A percentile compares a stretch with the other conserved stretches of the same genome.
These are phyloP conservation scores for Nigrospora oryzae DNA, from an alignment of 2,329 filamentous ascomycete genomes.

Conservation along the genomic window DNA sequence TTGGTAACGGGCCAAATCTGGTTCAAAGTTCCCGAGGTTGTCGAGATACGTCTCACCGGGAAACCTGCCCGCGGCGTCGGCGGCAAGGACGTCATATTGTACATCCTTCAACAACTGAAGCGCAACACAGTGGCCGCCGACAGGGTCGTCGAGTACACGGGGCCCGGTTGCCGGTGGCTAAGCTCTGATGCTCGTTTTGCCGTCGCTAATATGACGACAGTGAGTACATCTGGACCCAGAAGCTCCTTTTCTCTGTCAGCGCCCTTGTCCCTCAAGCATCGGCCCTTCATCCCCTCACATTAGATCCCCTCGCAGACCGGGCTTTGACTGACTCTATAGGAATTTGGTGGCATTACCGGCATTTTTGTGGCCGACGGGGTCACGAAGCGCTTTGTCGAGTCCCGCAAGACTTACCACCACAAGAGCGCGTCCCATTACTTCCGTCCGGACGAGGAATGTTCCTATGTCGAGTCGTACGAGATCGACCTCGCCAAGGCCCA, in stretches of 20 bases:
- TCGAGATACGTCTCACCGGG: constrained; percentile 28
- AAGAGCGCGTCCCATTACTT: constrained; percentile 25
- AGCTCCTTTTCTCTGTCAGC: too few relatives aligned
- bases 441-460: constrained; percentile 25
- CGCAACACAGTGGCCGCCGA: constrained; percentile 34
- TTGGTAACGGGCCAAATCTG: constrained; percentile 36
- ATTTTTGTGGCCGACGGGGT: constrained; percentile 29
- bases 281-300: too few relatives aligned
- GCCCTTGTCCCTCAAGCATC: too few relatives aligned
- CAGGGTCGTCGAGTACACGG: constrained; percentile 33
- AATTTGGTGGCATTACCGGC: constrained; percentile 33
- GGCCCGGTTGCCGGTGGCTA: constrained; percentile 26
- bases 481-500: constrained; percentile 28
- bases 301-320: constrained; percentile 30
- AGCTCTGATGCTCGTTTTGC: constrained; percentile 34
- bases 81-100: constrained; percentile 36
- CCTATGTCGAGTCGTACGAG: constrained; percentile 24
- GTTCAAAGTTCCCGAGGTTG: constrained; percentile 33
- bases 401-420: constrained; percentile 20
- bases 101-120: constrained; percentile 32
- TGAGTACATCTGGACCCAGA: constrained; percentile 21
- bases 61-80: constrained; percentile 24
- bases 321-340: constrained; percentile 17
- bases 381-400: constrained; percentile 23
- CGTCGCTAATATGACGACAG: constrained; percentile 35